Evolutionary conservation across 1,284 basidiomycete species (phyloP).

Genomic region (Melampsora allii-populina): DNA sequence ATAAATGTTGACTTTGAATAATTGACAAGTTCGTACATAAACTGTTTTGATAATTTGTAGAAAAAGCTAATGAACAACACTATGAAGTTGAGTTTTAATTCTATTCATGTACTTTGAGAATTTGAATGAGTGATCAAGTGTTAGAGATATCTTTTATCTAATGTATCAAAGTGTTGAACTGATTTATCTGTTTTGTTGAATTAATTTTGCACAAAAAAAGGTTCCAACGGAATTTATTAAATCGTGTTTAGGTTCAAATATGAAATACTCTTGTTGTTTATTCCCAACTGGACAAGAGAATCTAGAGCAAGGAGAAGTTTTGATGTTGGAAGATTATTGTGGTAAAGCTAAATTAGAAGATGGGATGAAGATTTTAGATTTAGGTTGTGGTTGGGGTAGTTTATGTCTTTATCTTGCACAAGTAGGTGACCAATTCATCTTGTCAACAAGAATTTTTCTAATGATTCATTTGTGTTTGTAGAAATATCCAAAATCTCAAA

Average conservation of each 20-base stretch:
- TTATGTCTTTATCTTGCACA: constrained; percentile 67
- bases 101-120: neutral
- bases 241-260: constrained; percentile 62
- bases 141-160: neutral
- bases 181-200: neutral
- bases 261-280: constrained; percentile 69
- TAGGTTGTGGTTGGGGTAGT: constrained; percentile 76
- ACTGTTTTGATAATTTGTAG: constrained; percentile 54
- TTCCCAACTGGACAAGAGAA: constrained; percentile 66
- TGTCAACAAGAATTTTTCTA: neutral
- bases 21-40: too few relatives aligned
- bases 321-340: constrained; percentile 70
- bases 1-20: too few relatives aligned
- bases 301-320: constrained; percentile 65
- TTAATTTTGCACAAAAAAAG: constrained; percentile 50
- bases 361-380: constrained; percentile 66
- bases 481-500: constrained; percentile 67
- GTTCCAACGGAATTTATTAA: constrained; percentile 67
- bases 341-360: constrained; percentile 64
- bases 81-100: constrained; percentile 61
- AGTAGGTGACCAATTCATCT: constrained; percentile 53
- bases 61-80: constrained; percentile 74
- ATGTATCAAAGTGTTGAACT: neutral
- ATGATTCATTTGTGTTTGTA: constrained; percentile 48
- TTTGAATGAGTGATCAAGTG: neutral